Percentiles rank a stretch among this genome's conserved stretches.
These are phyloP conservation scores for Xylariales sp. DNA, from an alignment of 2,329 filamentous ascomycete genomes.

Conservation along the genomic window DNA sequence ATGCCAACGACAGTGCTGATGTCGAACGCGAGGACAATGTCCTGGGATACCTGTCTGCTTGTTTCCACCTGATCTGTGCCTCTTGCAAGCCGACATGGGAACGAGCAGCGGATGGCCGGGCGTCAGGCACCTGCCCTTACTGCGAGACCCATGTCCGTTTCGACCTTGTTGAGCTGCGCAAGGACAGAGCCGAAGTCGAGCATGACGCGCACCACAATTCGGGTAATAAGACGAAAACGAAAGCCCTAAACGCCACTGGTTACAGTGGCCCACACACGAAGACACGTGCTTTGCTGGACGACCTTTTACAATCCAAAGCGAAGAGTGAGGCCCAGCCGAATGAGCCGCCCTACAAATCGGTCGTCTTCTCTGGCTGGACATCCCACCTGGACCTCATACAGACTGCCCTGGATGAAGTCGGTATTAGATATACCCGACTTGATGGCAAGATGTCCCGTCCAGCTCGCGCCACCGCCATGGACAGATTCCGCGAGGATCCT, in stretches of 20 bases:
- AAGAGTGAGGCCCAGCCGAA: slow-evolving; percentile 57
- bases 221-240: slow-evolving; percentile 32
- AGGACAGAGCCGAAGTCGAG: slow-evolving; percentile 52
- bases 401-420: slow-evolving; percentile 64
- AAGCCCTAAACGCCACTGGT: slow-evolving; percentile 56
- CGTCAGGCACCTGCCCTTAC: slow-evolving; percentile 56
- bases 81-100: slow-evolving; percentile 63
- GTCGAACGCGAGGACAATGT: slow-evolving; percentile 59
- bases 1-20: slow-evolving; percentile 45
- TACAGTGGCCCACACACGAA: slow-evolving; percentile 92
- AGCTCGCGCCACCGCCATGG: slow-evolving; percentile 70
- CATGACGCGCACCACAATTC: slow-evolving; percentile 48
- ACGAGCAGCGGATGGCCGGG: slow-evolving; percentile 45
- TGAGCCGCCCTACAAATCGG: slow-evolving; percentile 79
- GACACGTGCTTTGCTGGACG: slow-evolving; percentile 74
- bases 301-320: slow-evolving; percentile 60
- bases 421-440: slow-evolving; percentile 71
- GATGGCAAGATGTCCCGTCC: slow-evolving; percentile 83
- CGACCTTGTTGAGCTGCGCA: slow-evolving; percentile 64
- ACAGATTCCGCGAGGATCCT: slow-evolving; percentile 69
- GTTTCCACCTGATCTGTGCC: slow-evolving; percentile 80
- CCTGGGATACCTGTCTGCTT: slow-evolving; percentile 77
- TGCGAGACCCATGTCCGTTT: slow-evolving; percentile 63
- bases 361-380: slow-evolving; percentile 96
- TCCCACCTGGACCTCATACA: slow-evolving; percentile 90